Percentiles rank a stretch among this genome's conserved stretches.
These are phyloP conservation scores for Skeletonema grethae DNA, from an alignment of 108 stramenopile genomes.

Conservation along the genomic window DNA sequence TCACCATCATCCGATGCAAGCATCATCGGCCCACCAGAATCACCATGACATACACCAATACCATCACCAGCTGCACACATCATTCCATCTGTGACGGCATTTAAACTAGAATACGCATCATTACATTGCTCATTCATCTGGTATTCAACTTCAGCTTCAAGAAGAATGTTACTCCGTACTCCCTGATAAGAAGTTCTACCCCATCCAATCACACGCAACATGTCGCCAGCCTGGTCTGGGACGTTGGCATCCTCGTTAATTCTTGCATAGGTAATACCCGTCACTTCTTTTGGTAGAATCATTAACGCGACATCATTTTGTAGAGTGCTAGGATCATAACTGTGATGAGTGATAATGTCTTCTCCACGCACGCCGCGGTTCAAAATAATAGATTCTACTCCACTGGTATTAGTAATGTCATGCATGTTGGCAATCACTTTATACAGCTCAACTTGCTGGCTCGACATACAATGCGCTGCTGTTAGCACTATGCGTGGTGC, in stretches of 20 bases:
- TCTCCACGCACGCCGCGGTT: no score
- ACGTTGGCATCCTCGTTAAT: background rate
- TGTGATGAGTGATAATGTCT: background rate
- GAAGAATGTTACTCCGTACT: background rate
- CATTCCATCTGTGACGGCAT: background rate
- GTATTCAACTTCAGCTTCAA: no score
- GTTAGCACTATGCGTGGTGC: slow-evolving; percentile 35
- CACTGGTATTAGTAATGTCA: no score
- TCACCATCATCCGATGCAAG: no score
- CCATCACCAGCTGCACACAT: background rate
- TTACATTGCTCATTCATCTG: no score
- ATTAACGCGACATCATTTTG: background rate
- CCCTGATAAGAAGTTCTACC: background rate
- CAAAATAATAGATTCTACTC: no score
- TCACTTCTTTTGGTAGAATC: background rate
- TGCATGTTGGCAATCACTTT: no score
- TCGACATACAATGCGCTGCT: slow-evolving; percentile 39
- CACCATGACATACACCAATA: background rate
- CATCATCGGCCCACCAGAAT: slow-evolving; percentile 1
- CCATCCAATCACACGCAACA: background rate
- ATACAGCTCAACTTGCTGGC: no score
- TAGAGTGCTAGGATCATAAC: background rate
- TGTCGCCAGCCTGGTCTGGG: background rate
- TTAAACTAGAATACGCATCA: no score
- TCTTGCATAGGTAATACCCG: background rate